These are phyloP conservation scores for Cutaneotrichosporon spelunceum DNA, from an alignment of 1,284 basidiomycete species.

Conservation along the genomic window DNA sequence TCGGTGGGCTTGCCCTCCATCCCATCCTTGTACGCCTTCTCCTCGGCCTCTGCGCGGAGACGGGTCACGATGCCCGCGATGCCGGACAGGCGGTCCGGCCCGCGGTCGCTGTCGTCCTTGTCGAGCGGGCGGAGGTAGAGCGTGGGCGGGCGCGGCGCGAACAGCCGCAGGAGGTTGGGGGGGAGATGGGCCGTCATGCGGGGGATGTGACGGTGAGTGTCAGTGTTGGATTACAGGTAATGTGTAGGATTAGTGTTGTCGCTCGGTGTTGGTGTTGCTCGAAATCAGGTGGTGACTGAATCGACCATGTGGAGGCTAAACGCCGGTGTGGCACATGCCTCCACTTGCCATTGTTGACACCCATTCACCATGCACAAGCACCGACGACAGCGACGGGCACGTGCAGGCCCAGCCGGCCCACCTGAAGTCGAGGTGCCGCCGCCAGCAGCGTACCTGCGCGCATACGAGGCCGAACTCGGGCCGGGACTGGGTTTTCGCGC, in stretches of 20 bases:
- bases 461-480: constrained; percentile 43
- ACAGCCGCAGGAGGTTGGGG: constrained; percentile 89
- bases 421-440: not conserved
- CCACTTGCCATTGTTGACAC: not conserved
- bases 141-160: constrained; percentile 82
- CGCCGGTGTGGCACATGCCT: not conserved
- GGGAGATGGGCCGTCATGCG: constrained; percentile 77
- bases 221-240: no score
- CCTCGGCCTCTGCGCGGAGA: constrained; percentile 72
- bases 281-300: no score
- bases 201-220: no score
- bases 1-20: constrained; percentile 50
- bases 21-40: constrained; percentile 49
- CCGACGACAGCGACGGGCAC: not conserved
- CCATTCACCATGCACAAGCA: not conserved
- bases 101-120: constrained; percentile 71
- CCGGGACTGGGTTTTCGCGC: constrained; percentile 16
- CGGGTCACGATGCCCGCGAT: constrained; percentile 69
- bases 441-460: constrained; percentile 23
- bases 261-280: no score
- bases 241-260: no score
- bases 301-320: not conserved
- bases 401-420: not conserved
- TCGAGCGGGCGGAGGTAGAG: constrained; percentile 79
- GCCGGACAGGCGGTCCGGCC: constrained; percentile 66